phyloP scores from a whole-genome alignment of 768 basidiomycete species.

The Hygrocybe coccinea region DNA sequence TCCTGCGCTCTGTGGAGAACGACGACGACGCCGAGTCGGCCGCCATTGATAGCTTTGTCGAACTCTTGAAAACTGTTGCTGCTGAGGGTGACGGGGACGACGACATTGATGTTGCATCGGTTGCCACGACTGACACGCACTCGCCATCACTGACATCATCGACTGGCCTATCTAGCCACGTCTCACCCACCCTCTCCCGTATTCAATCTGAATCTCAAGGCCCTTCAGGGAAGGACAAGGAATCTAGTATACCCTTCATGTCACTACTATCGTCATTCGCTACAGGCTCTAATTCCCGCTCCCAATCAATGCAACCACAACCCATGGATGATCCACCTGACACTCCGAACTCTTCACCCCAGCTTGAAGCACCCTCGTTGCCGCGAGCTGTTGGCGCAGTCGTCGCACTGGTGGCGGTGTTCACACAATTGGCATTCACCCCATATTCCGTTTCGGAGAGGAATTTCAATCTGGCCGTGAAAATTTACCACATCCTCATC shows the following conservation, averaged over 20 bases:
- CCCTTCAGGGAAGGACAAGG: constrained; percentile 24
- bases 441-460: constrained; percentile 46
- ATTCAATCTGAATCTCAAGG: constrained; percentile 35
- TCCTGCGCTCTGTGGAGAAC: constrained; percentile 47
- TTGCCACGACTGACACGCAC: constrained; percentile 37
- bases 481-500: constrained; percentile 50
- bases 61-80: constrained; percentile 40
- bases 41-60: constrained; percentile 27
- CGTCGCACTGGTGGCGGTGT: constrained; percentile 58
- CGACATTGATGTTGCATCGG: constrained; percentile 38
- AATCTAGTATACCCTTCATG: constrained; percentile 47
- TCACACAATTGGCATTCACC: constrained; percentile 67
- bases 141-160: constrained; percentile 30
- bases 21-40: constrained; percentile 19
- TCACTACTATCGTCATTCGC: constrained; percentile 60
- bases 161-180: constrained; percentile 29
- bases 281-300: constrained; percentile 48
- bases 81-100: constrained; percentile 35
- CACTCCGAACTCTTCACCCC: constrained; percentile 21
- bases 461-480: constrained; percentile 50
- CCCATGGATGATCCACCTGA: constrained; percentile 35
- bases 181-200: constrained; percentile 54
- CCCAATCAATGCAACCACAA: constrained; percentile 50
- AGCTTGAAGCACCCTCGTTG: constrained; percentile 22
- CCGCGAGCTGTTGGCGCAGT: constrained; percentile 56